Conservation (phyloP, 768 basidiomycete species). For the Butyriboletus loyo region DNA sequence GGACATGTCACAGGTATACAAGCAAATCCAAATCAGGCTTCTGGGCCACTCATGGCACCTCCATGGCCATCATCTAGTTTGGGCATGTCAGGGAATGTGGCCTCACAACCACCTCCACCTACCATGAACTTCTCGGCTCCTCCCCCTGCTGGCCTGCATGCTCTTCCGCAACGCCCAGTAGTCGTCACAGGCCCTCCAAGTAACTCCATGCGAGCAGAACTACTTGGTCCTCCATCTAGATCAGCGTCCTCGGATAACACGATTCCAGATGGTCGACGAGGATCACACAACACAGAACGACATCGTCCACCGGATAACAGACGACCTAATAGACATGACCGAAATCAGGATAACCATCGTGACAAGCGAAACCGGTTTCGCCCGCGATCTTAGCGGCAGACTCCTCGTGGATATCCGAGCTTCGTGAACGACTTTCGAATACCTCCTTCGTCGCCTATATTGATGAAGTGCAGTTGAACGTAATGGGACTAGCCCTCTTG, state of each 20-base stretch:
- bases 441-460: not conserved
- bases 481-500: not conserved
- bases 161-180: conserved; percentile 21
- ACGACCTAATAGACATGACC: conserved; percentile 10
- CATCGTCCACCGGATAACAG: conserved; percentile 16
- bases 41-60: not conserved
- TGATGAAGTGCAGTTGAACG: not conserved
- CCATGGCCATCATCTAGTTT: conserved; percentile 1
- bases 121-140: not conserved
- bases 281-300: conserved; percentile 15
- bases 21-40: conserved; percentile 3
- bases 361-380: conserved; percentile 8
- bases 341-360: conserved; percentile 5
- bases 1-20: not conserved
- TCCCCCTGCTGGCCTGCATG: not conserved
- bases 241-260: conserved; percentile 16
- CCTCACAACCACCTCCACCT: not conserved
- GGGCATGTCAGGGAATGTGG: conserved; percentile 1
- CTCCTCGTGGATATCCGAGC: not conserved
- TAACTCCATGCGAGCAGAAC: conserved; percentile 17
- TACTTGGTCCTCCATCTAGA: conserved; percentile 13
- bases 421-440: not conserved
- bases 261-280: conserved; percentile 18
- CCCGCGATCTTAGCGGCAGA: conserved; percentile 1
- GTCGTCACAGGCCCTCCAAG: not conserved